Evolutionary conservation across 2,329 filamentous ascomycete genomes (phyloP).

Genomic region (Fusarium anguioides): DNA sequence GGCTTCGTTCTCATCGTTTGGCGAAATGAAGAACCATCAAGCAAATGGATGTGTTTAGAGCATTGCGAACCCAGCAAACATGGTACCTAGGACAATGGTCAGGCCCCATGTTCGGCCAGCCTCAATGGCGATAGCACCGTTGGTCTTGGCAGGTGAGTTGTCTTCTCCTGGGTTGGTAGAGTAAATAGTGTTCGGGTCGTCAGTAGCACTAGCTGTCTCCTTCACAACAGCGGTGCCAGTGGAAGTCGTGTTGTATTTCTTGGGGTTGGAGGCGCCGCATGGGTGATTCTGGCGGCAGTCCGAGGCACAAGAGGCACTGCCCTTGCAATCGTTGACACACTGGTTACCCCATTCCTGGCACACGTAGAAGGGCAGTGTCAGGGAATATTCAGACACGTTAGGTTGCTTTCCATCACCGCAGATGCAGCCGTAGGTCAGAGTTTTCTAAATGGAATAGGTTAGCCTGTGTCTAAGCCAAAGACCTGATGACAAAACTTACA

Average conservation of each 20-base stretch:
- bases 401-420: slow-evolving; percentile 74
- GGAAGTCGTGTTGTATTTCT: slow-evolving; percentile 65
- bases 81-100: slow-evolving; percentile 51
- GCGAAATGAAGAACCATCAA: not conserved
- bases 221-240: slow-evolving; percentile 55
- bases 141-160: slow-evolving; percentile 16
- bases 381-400: slow-evolving; percentile 80
- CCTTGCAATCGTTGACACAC: slow-evolving; percentile 69
- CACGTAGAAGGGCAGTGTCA: slow-evolving; percentile 81
- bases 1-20: not conserved
- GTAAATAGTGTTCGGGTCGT: slow-evolving; percentile 53
- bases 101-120: slow-evolving; percentile 54
- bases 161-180: slow-evolving; percentile 24
- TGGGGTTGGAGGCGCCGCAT: slow-evolving; percentile 77
- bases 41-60: slow-evolving; percentile 42
- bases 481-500: slow-evolving; percentile 55
- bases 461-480: not conserved
- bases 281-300: slow-evolving; percentile 74
- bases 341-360: slow-evolving; percentile 78
- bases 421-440: slow-evolving; percentile 76
- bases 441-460: slow-evolving; percentile 53
- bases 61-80: slow-evolving; percentile 56
- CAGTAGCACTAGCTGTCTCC: slow-evolving; percentile 51
- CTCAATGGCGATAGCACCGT: slow-evolving; percentile 49
- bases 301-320: slow-evolving; percentile 67